phyloP scores from a whole-genome alignment of 2,329 filamentous ascomycete genomes.

The Aspergillus ochraceus region DNA sequence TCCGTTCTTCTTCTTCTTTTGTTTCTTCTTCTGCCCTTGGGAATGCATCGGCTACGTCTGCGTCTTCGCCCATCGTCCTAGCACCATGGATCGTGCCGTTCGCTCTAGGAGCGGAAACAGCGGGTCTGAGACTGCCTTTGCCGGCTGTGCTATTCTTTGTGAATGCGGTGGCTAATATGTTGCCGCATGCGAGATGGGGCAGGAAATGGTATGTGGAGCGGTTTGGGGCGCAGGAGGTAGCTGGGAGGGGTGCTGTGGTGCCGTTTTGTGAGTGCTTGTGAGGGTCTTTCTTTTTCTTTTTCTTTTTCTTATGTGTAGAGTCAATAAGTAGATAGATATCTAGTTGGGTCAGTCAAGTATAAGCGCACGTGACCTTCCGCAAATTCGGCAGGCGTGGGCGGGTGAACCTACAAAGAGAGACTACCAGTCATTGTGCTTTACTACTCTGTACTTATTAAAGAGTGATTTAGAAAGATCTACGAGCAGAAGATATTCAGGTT shows the following conservation, averaged over 20 bases:
- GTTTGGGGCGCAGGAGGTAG: slow-evolving; percentile 83
- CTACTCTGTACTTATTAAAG: too few relatives aligned
- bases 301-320: not conserved
- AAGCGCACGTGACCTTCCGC: not conserved
- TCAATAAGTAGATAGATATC: not conserved
- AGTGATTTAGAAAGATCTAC: not conserved
- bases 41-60: not conserved
- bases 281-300: slow-evolving; percentile 1
- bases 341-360: not conserved
- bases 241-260: slow-evolving; percentile 71
- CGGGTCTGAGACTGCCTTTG: slow-evolving; percentile 54
- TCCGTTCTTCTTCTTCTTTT: slow-evolving; percentile 9
- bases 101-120: slow-evolving; percentile 26
- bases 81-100: slow-evolving; percentile 39
- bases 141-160: slow-evolving; percentile 80
- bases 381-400: not conserved
- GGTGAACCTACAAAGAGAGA: too few relatives aligned
- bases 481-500: slow-evolving; percentile 12
- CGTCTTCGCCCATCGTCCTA: slow-evolving; percentile 24
- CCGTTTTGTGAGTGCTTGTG: slow-evolving; percentile 52
- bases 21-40: slow-evolving; percentile 5
- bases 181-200: slow-evolving; percentile 79
- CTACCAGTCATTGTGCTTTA: too few relatives aligned
- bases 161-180: slow-evolving; percentile 87
- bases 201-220: slow-evolving; percentile 81